phyloP scores from a whole-genome alignment of 768 basidiomycete species.

The Kockovaella imperatae region DNA sequence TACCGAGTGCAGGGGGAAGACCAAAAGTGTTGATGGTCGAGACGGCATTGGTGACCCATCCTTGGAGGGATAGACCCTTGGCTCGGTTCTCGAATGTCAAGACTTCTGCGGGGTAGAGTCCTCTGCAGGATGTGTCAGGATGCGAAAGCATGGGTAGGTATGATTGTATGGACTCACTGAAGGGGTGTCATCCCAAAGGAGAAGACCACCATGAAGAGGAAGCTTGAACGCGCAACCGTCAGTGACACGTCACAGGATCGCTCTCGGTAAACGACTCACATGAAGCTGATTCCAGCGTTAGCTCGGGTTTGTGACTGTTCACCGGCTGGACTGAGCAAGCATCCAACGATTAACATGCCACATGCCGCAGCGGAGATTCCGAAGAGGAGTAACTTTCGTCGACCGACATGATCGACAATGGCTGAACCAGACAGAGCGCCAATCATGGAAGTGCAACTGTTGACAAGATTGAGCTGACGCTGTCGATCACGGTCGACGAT shows the following conservation, averaged over 20 bases:
- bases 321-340: neutral
- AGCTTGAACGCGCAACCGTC: too few species aligned
- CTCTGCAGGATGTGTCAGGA: too few species aligned
- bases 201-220: neutral
- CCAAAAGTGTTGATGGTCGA: slow-evolving; percentile 38
- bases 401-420: neutral
- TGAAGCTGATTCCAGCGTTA: neutral
- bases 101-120: slow-evolving; percentile 55
- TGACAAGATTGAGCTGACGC: slow-evolving; percentile 52
- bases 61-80: slow-evolving; percentile 53
- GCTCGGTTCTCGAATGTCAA: slow-evolving; percentile 52
- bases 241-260: neutral
- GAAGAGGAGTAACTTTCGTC: neutral
- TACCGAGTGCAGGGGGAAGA: slow-evolving; percentile 18
- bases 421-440: slow-evolving; percentile 43
- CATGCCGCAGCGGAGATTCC: neutral
- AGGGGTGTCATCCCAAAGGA: too few species aligned
- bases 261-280: neutral
- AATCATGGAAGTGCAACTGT: slow-evolving; percentile 51
- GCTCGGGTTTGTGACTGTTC: neutral
- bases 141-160: too few species aligned
- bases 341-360: neutral
- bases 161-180: too few species aligned
- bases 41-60: slow-evolving; percentile 48
- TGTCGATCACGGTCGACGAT: slow-evolving; percentile 40